phyloP scores from a whole-genome alignment of 257 asterid genomes.

The Apocynum venetum region DNA sequence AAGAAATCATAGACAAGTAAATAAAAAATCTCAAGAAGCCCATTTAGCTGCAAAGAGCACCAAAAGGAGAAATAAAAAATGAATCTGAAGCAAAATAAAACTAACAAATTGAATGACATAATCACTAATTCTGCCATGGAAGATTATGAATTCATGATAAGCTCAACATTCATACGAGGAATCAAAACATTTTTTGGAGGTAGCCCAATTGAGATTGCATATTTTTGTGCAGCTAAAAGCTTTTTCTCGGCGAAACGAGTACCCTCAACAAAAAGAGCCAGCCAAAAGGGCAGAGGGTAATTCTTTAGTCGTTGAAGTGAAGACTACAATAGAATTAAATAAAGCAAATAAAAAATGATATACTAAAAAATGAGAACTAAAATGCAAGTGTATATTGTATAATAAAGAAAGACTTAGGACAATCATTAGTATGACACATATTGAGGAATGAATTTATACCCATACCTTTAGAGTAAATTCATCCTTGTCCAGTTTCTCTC shows the following conservation, averaged over 20 bases:
- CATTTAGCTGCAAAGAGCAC: neutral
- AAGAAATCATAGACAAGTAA: neutral
- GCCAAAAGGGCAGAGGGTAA: slow-evolving; percentile 87
- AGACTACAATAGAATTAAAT: slow-evolving; percentile 46
- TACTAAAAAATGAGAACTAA: neutral
- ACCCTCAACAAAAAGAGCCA: slow-evolving; percentile 95
- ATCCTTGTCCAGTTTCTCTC: slow-evolving; percentile 95
- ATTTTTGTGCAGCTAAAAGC: slow-evolving; percentile 94
- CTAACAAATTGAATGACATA: neutral
- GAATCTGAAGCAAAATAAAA: neutral
- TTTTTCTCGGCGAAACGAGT: slow-evolving; percentile 93
- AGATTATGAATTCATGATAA: neutral
- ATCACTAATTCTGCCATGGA: neutral
- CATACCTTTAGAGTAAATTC: slow-evolving; percentile 79
- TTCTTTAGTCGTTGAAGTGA: slow-evolving; percentile 69
- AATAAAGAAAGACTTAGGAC: neutral
- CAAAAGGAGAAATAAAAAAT: neutral
- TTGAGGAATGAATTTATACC: slow-evolving; percentile 3
- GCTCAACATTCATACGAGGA: slow-evolving; percentile 89
- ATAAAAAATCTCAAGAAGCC: neutral
- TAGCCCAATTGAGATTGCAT: slow-evolving; percentile 69
- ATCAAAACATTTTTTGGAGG: slow-evolving; percentile 90
- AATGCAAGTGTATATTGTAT: too few species aligned
- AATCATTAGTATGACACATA: neutral
- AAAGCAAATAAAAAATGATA: neutral